Evolutionary conservation across 192 early-diverging fungal species (phyloP).

Genomic region (Linnemannia hyalina): DNA sequence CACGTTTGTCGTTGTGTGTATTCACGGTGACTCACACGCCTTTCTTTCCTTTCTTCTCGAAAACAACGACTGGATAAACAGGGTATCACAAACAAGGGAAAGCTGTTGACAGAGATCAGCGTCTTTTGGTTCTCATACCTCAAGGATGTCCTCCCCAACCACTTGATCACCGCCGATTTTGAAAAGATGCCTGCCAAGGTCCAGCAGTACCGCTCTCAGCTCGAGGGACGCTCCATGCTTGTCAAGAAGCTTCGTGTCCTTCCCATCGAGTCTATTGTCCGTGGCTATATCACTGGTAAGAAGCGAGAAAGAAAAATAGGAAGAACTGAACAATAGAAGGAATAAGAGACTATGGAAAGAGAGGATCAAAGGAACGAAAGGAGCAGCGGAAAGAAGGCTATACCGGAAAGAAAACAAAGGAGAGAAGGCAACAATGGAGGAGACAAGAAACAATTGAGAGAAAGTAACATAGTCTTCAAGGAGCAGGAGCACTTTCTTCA

Average conservation of each 20-base stretch:
- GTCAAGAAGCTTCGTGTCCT: constrained; percentile 93
- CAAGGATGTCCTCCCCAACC: constrained; percentile 92
- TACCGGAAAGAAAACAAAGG: no score
- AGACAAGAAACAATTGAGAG: no score
- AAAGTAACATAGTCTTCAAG: background rate
- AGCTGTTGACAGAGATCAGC: constrained; percentile 95
- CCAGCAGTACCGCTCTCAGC: constrained; percentile 89
- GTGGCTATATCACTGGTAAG: constrained; percentile 94
- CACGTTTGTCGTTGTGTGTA: background rate
- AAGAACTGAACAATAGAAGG: background rate
- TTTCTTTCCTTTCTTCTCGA: background rate
- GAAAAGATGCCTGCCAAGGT: constrained; percentile 91
- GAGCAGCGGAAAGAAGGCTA: no score
- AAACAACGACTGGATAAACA: constrained; percentile 42
- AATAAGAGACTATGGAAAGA: no score
- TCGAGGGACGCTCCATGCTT: constrained; percentile 91
- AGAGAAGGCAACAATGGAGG: no score
- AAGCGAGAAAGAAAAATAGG: background rate
- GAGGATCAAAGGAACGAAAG: no score
- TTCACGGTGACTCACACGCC: constrained; percentile 21
- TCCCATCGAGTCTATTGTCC: constrained; percentile 98
- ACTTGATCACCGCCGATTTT: constrained; percentile 95
- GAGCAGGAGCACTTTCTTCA: background rate
- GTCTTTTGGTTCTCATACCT: constrained; percentile 97
- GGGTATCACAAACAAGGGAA: constrained; percentile 97